These are phyloP conservation scores for Saitozyma podzolica DNA, from an alignment of 768 basidiomycete genomes.

Conservation along the genomic window DNA sequence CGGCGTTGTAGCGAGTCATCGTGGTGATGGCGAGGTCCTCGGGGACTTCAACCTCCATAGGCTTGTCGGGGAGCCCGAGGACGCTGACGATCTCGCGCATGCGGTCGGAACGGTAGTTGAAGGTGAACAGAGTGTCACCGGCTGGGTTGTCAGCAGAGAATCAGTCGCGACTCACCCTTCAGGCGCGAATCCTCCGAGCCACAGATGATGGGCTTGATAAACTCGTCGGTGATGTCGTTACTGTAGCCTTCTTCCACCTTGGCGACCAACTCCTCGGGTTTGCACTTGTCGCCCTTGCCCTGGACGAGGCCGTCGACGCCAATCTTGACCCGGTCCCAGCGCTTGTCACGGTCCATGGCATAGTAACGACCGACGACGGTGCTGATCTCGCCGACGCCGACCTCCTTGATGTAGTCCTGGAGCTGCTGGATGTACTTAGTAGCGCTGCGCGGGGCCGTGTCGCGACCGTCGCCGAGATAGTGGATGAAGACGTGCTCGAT, in stretches of 20 bases:
- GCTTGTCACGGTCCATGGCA: conserved; percentile 95
- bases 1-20: conserved; percentile 89
- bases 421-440: conserved; percentile 75
- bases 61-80: conserved; percentile 77
- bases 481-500: conserved; percentile 87
- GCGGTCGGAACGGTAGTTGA: conserved; percentile 96
- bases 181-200: conserved; percentile 75
- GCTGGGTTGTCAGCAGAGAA: conserved; percentile 56
- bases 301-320: conserved; percentile 81
- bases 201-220: conserved; percentile 89
- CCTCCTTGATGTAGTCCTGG: conserved; percentile 73
- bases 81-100: conserved; percentile 88
- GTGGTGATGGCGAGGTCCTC: conserved; percentile 81
- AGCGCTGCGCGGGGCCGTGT: conserved; percentile 85
- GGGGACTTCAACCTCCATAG: conserved; percentile 78
- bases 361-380: conserved; percentile 90
- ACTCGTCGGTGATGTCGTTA: conserved; percentile 88
- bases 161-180: conserved; percentile 61
- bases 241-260: conserved; percentile 73
- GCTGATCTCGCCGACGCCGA: conserved; percentile 68
- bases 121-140: conserved; percentile 86
- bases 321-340: conserved; percentile 90
- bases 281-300: conserved; percentile 64
- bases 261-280: conserved; percentile 63
- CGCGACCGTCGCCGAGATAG: conserved; percentile 92